Percentiles rank a stretch among this genome's conserved stretches.
phyloP scores from a whole-genome alignment of 441 rosid species.

The Oxalis stricta region DNA sequence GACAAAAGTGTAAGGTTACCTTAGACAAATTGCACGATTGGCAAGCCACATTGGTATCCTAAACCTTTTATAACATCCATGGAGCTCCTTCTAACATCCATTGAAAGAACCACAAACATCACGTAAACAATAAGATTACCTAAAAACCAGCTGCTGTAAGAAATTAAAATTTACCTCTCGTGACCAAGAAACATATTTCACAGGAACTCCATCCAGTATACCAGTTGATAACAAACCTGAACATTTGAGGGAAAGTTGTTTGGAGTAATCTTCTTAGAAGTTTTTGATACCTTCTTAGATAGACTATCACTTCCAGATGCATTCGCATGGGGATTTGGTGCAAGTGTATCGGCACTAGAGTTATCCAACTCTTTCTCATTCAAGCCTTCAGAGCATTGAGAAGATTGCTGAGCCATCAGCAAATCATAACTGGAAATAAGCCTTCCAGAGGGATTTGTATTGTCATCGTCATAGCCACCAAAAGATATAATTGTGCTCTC shows the following conservation, averaged over 20 bases:
- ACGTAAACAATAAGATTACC: conserved; percentile 5
- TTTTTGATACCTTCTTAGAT: conserved; percentile 29
- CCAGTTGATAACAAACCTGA: conserved; percentile 70
- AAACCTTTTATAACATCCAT: conserved; percentile 45
- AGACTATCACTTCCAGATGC: conserved; percentile 21
- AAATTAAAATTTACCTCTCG: conserved; percentile 43
- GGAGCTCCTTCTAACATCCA: conserved; percentile 36
- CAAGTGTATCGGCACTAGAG: conserved; percentile 16
- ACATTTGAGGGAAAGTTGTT: conserved; percentile 74
- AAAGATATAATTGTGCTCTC: conserved; percentile 54
- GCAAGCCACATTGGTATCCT: conserved; percentile 67
- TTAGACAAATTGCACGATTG: conserved; percentile 49
- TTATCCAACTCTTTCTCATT: conserved; percentile 21
- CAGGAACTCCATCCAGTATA: conserved; percentile 69
- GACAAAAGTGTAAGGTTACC: conserved; percentile 20
- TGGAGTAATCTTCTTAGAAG: conserved; percentile 32
- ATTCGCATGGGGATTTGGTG: conserved; percentile 13
- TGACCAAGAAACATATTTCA: conserved; percentile 65
- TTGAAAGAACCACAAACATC: conserved; percentile 9
- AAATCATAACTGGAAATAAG: conserved; percentile 35
- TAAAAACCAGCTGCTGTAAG: conserved; percentile 1
- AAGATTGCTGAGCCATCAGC: conserved; percentile 30
- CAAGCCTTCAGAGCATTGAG: conserved; percentile 15
- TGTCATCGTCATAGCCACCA: conserved; percentile 56
- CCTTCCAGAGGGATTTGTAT: conserved; percentile 27